These are phyloP conservation scores for Ceratocystiopsis sp. DNA, from an alignment of 2,329 filamentous ascomycete genomes.

Conservation along the genomic window DNA sequence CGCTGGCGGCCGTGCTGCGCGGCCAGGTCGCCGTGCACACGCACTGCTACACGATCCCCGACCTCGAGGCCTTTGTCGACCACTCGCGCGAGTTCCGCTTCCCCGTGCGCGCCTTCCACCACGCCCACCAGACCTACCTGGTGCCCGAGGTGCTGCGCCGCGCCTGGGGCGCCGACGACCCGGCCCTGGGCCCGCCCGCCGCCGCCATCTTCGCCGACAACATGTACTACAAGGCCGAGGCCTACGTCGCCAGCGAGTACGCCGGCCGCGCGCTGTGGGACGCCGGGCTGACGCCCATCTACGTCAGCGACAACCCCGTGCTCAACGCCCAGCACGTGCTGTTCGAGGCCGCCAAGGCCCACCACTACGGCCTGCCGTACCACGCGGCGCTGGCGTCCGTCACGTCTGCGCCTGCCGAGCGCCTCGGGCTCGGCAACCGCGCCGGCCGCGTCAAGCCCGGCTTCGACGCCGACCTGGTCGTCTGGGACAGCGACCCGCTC, in stretches of 20 bases:
- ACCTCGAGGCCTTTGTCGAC: conserved; percentile 51
- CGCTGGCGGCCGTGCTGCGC: conserved; percentile 42
- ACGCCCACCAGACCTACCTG: conserved; percentile 49
- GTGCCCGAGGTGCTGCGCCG: conserved; percentile 47
- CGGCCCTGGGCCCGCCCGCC: conserved; percentile 7
- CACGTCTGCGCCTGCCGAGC: conserved; percentile 39
- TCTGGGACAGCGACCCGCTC: conserved; percentile 47
- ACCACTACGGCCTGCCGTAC: conserved; percentile 43
- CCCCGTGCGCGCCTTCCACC: conserved; percentile 48
- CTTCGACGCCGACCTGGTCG: conserved; percentile 42
- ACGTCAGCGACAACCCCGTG: conserved; percentile 56
- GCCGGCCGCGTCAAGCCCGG: conserved; percentile 45
- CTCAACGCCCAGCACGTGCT: conserved; percentile 53
- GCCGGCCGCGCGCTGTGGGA: conserved; percentile 51
- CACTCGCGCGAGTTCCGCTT: conserved; percentile 60
- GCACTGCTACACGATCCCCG: conserved; percentile 54
- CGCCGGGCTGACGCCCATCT: conserved; percentile 45
- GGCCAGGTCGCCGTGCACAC: conserved; percentile 54
- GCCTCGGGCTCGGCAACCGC: conserved; percentile 38
- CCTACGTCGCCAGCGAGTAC: conserved; percentile 46
- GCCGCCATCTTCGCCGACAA: conserved; percentile 40
- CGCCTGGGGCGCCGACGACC: conserved; percentile 25
- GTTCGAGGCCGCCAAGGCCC: conserved; percentile 44
- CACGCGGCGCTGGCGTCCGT: conserved; percentile 41
- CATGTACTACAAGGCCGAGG: conserved; percentile 56